Conservation (phyloP, 768 basidiomycete species). For the Tulasnella sp. region DNA sequence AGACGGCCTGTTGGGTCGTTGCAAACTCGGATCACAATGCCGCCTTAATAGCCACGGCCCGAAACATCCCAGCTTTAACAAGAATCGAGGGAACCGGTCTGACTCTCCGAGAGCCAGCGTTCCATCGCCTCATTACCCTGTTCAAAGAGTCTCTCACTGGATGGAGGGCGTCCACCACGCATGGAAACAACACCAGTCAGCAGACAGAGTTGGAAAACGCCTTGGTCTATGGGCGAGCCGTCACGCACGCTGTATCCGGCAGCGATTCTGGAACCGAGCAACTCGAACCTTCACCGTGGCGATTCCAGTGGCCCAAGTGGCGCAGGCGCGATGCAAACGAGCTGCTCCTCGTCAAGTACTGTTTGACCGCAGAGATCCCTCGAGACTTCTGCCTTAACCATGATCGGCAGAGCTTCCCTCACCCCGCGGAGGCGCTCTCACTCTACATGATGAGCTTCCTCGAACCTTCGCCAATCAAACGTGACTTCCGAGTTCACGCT, state of each 20-base stretch:
- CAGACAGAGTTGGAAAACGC: background rate
- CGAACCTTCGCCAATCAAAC: background rate
- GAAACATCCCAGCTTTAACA: background rate
- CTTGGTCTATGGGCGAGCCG: background rate
- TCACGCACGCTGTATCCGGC: background rate
- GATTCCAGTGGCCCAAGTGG: background rate
- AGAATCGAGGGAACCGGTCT: background rate
- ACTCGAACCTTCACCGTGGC: background rate
- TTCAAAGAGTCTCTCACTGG: background rate
- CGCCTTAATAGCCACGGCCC: background rate
- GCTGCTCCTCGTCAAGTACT: background rate
- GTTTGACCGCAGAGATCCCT: background rate
- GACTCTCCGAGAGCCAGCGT: background rate
- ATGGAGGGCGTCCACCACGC: background rate
- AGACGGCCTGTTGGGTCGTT: conserved; percentile 4
- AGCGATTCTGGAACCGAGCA: background rate
- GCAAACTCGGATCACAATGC: background rate
- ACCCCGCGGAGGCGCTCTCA: background rate
- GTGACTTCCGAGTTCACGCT: background rate
- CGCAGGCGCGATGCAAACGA: background rate
- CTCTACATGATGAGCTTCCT: background rate
- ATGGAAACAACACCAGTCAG: background rate
- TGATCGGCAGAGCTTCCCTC: background rate
- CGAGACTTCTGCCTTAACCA: background rate
- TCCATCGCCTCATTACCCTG: background rate